Conservation (phyloP, 345 rosid genomes). For the Eucalyptus guilfoylei region DNA sequence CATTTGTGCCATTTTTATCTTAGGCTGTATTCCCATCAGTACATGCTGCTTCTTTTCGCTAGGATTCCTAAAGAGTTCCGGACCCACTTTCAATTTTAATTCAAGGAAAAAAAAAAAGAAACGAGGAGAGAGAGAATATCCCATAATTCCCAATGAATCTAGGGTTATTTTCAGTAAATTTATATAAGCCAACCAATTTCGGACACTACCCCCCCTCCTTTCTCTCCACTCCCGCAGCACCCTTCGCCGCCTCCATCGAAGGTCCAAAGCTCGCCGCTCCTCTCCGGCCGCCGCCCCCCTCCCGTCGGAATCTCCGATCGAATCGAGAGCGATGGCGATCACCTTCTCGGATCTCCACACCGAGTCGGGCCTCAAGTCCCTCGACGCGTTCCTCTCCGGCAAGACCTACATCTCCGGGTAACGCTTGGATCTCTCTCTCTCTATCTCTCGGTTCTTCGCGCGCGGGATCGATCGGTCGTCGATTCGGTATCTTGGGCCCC, state of each 20-base stretch:
- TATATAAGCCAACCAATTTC: neutral
- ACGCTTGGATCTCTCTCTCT: neutral
- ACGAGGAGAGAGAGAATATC: neutral
- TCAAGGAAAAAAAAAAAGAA: neutral
- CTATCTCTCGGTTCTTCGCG: neutral
- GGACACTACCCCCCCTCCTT: neutral
- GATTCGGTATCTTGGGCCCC: neutral
- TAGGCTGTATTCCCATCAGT: fast-evolving
- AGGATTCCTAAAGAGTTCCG: neutral
- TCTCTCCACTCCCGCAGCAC: neutral
- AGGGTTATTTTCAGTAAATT: neutral
- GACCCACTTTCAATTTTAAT: neutral
- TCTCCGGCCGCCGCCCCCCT: neutral
- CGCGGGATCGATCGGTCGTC: neutral
- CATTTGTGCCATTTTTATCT: too few species aligned
- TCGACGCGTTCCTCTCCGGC: constrained; percentile 59
- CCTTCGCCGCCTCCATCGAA: neutral
- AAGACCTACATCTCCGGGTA: constrained; percentile 80
- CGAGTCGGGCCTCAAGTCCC: constrained; percentile 69
- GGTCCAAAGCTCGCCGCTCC: neutral
- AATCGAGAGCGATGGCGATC: constrained; percentile 40
- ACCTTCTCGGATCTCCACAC: constrained; percentile 83
- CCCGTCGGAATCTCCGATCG: neutral
- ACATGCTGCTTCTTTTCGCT: fast-evolving
- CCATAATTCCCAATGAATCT: neutral